phyloP scores from a whole-genome alignment of 2,329 filamentous ascomycete genomes.

The Hypoxylon sp. region DNA sequence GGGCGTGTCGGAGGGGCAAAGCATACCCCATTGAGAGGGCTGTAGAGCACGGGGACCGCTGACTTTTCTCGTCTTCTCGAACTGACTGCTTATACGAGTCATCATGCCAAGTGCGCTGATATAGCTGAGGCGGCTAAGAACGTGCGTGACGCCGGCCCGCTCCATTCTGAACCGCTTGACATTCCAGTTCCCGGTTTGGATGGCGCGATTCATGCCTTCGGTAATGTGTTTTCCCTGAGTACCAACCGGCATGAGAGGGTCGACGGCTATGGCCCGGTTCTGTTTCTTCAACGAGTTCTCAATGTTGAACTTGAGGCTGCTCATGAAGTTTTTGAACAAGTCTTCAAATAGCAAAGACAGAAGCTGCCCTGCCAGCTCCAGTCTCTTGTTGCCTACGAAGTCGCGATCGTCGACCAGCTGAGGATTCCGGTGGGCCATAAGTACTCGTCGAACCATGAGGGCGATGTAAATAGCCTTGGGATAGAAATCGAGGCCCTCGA shows the following conservation, averaged over 20 bases:
- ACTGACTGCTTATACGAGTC: constrained; percentile 97
- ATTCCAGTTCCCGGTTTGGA: constrained; percentile 97
- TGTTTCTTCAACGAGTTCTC: constrained; percentile 96
- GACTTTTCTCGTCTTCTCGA: constrained; percentile 98
- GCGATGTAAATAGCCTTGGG: constrained; percentile 97
- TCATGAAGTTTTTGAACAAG: constrained; percentile 94
- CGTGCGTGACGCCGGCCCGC: constrained; percentile 93
- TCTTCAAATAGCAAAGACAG: constrained; percentile 95
- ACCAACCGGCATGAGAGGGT: constrained; percentile 84
- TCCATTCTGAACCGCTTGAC: constrained; percentile 99
- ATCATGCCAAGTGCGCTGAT: constrained; percentile 99
- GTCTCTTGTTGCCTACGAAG: constrained; percentile 96
- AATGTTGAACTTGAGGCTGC: constrained; percentile 88
- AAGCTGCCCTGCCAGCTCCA: constrained; percentile 94
- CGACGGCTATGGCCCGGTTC: constrained; percentile 85
- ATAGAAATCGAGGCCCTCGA: constrained; percentile 90
- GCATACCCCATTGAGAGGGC: constrained; percentile 97
- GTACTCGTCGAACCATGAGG: constrained; percentile 94
- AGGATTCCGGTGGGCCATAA: constrained; percentile 91
- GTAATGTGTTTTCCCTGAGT: constrained; percentile 89
- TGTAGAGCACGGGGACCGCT: constrained; percentile 94
- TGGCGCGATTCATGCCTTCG: constrained; percentile 91
- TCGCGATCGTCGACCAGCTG: constrained; percentile 94
- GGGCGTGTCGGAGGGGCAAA: constrained; percentile 95
- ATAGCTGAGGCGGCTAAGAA: constrained; percentile 93